Conservation (phyloP, 345 rosid species). For the Durio zibethinus region DNA sequence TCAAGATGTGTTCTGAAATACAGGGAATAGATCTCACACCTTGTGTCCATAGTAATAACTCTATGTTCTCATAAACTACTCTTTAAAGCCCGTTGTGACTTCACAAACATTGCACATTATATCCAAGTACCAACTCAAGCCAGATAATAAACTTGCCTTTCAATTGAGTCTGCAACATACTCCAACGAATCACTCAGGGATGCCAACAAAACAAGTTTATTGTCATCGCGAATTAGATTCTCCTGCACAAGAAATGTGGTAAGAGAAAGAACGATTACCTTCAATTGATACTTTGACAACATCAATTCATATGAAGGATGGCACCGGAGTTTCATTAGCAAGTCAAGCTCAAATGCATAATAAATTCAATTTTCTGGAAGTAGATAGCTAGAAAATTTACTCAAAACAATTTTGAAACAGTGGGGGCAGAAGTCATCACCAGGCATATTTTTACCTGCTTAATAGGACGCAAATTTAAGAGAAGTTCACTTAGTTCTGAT, state of each 20-base stretch:
- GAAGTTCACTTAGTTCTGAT: constrained; percentile 62
- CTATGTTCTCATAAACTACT: constrained; percentile 4
- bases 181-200: constrained; percentile 97
- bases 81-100: constrained; percentile 2
- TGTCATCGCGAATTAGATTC: constrained; percentile 88
- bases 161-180: constrained; percentile 94
- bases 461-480: constrained; percentile 75
- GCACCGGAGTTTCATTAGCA: background rate
- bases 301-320: background rate
- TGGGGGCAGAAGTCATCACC: background rate
- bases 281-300: background rate
- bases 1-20: background rate
- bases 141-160: constrained; percentile 58
- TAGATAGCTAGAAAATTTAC: background rate
- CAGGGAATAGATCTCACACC: background rate
- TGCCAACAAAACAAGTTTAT: constrained; percentile 88
- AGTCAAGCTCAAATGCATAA: background rate
- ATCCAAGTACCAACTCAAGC: background rate
- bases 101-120: constrained; percentile 7
- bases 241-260: constrained; percentile 50
- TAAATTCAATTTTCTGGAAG: background rate
- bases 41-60: background rate
- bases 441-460: constrained; percentile 61
- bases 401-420: background rate
- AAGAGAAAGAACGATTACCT: background rate